A percentile compares a stretch with the other conserved stretches of the same genome.
These are phyloP conservation scores for Arxiozyma bovina DNA, from an alignment of 1,139 yeast genomes.

Conservation along the genomic window DNA sequence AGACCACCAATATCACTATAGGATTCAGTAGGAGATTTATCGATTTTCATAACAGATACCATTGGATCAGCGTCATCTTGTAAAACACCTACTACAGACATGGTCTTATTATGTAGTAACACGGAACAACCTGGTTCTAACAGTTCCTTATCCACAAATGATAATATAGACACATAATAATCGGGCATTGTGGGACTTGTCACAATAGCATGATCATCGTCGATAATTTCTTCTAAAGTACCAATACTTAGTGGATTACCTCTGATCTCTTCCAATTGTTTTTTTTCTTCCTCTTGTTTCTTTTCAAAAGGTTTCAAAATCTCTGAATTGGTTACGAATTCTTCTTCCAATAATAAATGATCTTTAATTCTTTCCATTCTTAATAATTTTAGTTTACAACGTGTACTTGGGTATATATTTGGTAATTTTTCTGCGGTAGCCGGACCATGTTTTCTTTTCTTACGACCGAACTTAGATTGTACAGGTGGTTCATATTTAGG, in stretches of 20 bases:
- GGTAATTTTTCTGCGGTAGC: slow-evolving; percentile 85
- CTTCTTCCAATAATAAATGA: slow-evolving; percentile 89
- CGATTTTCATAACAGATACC: slow-evolving; percentile 95
- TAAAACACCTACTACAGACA: slow-evolving; percentile 86
- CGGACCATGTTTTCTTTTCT: slow-evolving; percentile 83
- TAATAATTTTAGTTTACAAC: slow-evolving; percentile 83
- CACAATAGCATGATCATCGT: slow-evolving; percentile 97
- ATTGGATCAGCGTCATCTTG: slow-evolving; percentile 98
- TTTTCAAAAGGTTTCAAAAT: slow-evolving; percentile 93
- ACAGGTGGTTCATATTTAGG: slow-evolving; percentile 99
- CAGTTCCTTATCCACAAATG: slow-evolving; percentile 95
- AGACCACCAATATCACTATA: slow-evolving; percentile 98
- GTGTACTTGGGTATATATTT: slow-evolving; percentile 79
- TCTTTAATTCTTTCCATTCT: slow-evolving; percentile 96
- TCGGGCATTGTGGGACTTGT: slow-evolving; percentile 95
- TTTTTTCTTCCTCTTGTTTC: slow-evolving; percentile 91
- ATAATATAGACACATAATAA: slow-evolving; percentile 87
- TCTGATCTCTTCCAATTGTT: slow-evolving; percentile 88
- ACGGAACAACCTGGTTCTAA: slow-evolving; percentile 98
- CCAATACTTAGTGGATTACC: slow-evolving; percentile 98
- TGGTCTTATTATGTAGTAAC: slow-evolving; percentile 87
- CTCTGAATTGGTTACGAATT: slow-evolving; percentile 91
- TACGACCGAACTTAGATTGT: slow-evolving; percentile 72
- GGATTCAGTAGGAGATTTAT: slow-evolving; percentile 93
- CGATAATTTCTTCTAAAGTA: slow-evolving; percentile 90